Base-by-base conservation (phyloP, 371 early-diverging fungal genomes). In the Capillidium heterosporum region DNA sequence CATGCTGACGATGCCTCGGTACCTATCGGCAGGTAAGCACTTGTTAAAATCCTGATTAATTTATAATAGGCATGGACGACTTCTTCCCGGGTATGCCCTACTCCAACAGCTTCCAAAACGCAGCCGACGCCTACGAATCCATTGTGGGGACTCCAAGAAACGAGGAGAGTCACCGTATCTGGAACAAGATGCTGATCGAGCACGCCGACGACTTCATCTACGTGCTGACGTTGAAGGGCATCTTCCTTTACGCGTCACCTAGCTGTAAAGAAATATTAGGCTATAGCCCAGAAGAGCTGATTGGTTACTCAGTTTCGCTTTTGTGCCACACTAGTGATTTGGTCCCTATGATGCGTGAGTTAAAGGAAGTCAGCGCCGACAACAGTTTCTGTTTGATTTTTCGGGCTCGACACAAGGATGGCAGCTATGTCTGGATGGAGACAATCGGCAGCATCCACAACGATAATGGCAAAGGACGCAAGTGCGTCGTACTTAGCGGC, bases 381-480 rank as follows among this genome's bases (percentile, higher is more conserved):
- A 49, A 61, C 3, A 61, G 64, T 0, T 62, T 81, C 46, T 70
- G 71, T 57, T 61, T 78, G 13, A 62, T 79, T 21, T 79, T 71
- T 58, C 74, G 83, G 48, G 73, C 75, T 15, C 64, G 70, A 31
- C 70, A 74, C 28, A 73, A 74, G 62, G 57, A 62, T 29, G 65
- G 67, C 42, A 79, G 79, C 7, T 80, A 77, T 57, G 64, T 78
- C 47, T 82, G 80, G 71, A 56, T 81, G 60, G 83, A 81, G 49
- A 71, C 75, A 24, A 67, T 67, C 47, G 81, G 83, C 24, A 72
- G 69, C 23, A 67, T 73, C 43, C 67, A 77, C 49, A 68, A 73
- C 40, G 73, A 74, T 48, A 70, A 66, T 54, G 65, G 68, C 60
- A 80, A 76, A 59, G 74, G 78, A 19, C 70, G 75, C 26, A 78